A percentile compares a stretch with the other conserved stretches of the same genome.
These are phyloP conservation scores for Dendryphion nanum DNA, from an alignment of 2,329 filamentous ascomycete genomes.

Conservation along the genomic window DNA sequence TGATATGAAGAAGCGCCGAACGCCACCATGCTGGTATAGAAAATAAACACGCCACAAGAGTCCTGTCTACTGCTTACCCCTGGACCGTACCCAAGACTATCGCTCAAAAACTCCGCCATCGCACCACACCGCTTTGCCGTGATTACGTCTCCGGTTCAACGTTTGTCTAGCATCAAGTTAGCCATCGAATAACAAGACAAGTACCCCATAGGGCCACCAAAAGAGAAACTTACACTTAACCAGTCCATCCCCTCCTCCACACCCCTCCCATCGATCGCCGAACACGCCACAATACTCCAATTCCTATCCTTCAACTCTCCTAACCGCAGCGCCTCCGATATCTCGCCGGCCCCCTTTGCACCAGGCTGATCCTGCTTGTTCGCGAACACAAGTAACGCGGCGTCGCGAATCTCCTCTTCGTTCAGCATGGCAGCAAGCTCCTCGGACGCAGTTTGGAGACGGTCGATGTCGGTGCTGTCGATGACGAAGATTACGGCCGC, in stretches of 20 bases:
- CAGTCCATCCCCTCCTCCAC: constrained; percentile 99
- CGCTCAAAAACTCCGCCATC: no score
- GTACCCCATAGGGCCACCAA: no score
- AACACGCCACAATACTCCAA: constrained; percentile 99
- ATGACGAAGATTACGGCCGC: constrained; percentile 98
- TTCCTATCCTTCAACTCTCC: constrained; percentile 93
- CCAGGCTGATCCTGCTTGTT: constrained; percentile 99
- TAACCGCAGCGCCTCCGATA: constrained; percentile 86
- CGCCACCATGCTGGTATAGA: no score
- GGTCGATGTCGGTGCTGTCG: constrained; percentile 95
- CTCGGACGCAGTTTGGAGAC: constrained; percentile 86
- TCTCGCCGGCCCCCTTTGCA: constrained; percentile 93
- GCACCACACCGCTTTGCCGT: no score
- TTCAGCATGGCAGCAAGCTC: constrained; percentile 94
- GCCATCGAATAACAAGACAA: no score
- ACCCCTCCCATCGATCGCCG: constrained; percentile 90
- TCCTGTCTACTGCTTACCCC: no score
- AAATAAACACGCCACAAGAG: no score
- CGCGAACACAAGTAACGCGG: constrained; percentile 88
- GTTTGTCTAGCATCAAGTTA: no score
- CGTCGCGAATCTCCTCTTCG: constrained; percentile 93
- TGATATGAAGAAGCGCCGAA: no score
- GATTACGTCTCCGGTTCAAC: no score
- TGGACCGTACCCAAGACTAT: no score
- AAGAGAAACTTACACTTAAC: constrained; percentile 70